phyloP scores from a whole-genome alignment of 352 stramenopile species.

The Detonula confervacea region DNA sequence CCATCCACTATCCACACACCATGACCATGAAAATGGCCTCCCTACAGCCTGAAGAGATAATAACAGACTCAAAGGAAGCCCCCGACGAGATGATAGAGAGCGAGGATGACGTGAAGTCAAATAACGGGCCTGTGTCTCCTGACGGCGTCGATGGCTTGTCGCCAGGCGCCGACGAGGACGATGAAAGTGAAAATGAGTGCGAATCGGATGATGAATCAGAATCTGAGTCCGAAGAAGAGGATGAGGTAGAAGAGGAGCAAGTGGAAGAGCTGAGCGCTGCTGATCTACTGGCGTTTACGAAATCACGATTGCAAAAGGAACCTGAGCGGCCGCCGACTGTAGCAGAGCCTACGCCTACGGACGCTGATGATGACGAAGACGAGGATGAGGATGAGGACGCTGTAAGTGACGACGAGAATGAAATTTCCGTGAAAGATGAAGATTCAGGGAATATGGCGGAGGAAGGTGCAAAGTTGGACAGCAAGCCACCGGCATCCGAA shows the following conservation, averaged over 20 bases:
- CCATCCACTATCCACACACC: too few relatives aligned
- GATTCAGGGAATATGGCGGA: conserved; percentile 9
- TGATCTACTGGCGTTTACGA: conserved; percentile 46
- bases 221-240: conserved; percentile 24
- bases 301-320: conserved; percentile 38
- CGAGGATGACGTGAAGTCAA: not conserved
- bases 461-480: not conserved
- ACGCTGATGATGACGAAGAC: not conserved
- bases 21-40: conserved; percentile 26
- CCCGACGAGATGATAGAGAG: not conserved
- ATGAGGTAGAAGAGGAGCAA: conserved; percentile 23
- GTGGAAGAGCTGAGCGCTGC: conserved; percentile 25
- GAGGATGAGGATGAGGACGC: conserved; percentile 2
- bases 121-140: not conserved
- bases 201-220: conserved; percentile 29
- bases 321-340: not conserved
- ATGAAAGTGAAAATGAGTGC: conserved; percentile 1
- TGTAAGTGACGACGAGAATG: not conserved
- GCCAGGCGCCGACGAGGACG: conserved; percentile 3
- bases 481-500: not conserved
- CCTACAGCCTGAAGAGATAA: not conserved
- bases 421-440: conserved; percentile 3
- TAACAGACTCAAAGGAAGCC: not conserved
- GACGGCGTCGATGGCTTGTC: conserved; percentile 1
- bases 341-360: not conserved